Evolutionary conservation across 148 eudicot species (phyloP), one percentile per base, ranked within the genome.

Genomic region (Spergularia marina): DNA sequence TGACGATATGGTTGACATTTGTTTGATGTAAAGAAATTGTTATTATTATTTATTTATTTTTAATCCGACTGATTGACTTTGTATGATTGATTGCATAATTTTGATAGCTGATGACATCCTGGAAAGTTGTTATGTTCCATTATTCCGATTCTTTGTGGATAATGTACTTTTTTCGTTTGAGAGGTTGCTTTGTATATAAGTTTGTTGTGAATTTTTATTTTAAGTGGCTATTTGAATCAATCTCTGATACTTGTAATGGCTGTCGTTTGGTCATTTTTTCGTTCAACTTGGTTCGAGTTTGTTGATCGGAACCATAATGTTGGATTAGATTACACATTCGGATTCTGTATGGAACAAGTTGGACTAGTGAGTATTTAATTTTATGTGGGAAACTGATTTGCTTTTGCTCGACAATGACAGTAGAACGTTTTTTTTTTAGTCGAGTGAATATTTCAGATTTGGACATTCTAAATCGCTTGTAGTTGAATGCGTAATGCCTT

Each of bases 41-140:
- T n/a, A n/a, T n/a, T n/a, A n/a, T n/a, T n/a, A n/a, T n/a, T n/a
- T n/a, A n/a, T n/a, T n/a, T n/a, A n/a, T n/a, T n/a, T n/a, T n/a
- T n/a, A 44, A 9, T 44, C 10, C 7, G 10, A 44, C 8, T 5
- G 49, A 44, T 44, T 44, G 49, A 44, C 49, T 44, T 6, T 44
- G 49, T 44, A 44, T 55, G 13, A 14, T 53, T 23, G 10, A 14
- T 16, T 15, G 49, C 55, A 49, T 68, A 59, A 58, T 68, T 49
- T 80, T 18, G 53, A 39, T 9, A 53, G 65, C 39, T 23, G 72
- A 47, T 73, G 71, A 56, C 41, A 57, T 44, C 10, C 36, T 20
- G 30, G 41, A 41, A 55, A 41, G 62, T 53, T 1, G 41, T 17
- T 65, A 20, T 14, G 53, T 44, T 78, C 39, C 47, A 8, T 21